Conservation (phyloP, 768 basidiomycete genomes). For the Boletales sp. region DNA sequence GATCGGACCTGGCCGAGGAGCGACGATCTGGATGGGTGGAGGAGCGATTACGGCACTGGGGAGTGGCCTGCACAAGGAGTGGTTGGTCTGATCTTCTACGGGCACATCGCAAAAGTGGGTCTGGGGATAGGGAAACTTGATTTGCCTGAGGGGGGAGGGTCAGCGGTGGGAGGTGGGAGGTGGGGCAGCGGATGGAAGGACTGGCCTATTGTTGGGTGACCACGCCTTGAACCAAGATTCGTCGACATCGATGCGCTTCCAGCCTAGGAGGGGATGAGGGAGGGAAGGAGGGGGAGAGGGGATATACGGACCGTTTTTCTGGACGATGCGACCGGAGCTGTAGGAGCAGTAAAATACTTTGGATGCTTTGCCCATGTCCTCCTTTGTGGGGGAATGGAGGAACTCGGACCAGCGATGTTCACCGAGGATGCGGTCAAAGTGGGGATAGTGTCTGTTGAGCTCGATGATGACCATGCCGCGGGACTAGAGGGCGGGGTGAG, state of each 20-base stretch:
- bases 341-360: slow-evolving; percentile 40
- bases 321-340: slow-evolving; percentile 37
- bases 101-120: slow-evolving; percentile 39
- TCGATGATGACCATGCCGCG: slow-evolving; percentile 46
- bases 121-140: slow-evolving; percentile 39
- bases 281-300: background rate
- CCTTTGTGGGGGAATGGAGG: slow-evolving; percentile 28
- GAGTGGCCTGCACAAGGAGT: slow-evolving; percentile 41
- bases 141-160: no score
- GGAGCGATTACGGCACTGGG: slow-evolving; percentile 30
- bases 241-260: slow-evolving; percentile 44
- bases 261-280: slow-evolving; percentile 29
- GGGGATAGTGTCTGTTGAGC: slow-evolving; percentile 28
- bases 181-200: no score
- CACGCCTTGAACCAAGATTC: slow-evolving; percentile 40
- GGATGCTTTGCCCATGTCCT: slow-evolving; percentile 25
- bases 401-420: slow-evolving; percentile 42
- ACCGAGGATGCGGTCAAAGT: slow-evolving; percentile 38
- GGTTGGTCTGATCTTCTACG: slow-evolving; percentile 35
- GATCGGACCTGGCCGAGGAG: slow-evolving; percentile 31
- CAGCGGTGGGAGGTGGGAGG: no score
- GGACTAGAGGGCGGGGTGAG: slow-evolving; percentile 27
- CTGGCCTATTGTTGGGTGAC: slow-evolving; percentile 22
- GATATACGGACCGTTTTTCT: slow-evolving; percentile 44
- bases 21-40: slow-evolving; percentile 19